These are phyloP conservation scores for Alopecurus myosuroides DNA, from an alignment of 176 grass and related monocot species.

Conservation along the genomic window DNA sequence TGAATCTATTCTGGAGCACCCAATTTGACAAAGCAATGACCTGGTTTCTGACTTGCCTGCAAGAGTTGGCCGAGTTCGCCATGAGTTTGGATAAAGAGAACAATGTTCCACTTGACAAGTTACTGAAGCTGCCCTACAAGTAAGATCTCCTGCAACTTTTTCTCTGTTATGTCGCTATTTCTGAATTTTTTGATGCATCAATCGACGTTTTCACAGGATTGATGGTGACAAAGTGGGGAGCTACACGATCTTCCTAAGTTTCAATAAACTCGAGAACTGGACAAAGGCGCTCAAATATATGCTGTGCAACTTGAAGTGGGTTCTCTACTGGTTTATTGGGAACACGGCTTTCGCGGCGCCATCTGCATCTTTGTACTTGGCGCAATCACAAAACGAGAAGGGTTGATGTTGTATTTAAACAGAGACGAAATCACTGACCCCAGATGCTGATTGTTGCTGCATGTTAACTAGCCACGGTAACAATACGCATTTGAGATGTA, in stretches of 20 bases:
- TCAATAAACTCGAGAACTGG: slow-evolving; percentile 89
- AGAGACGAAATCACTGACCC: background rate
- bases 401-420: slow-evolving; percentile 13
- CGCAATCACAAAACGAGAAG: slow-evolving; percentile 29
- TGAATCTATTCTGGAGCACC: slow-evolving; percentile 99
- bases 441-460: background rate
- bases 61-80: slow-evolving; percentile 88
- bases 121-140: slow-evolving; percentile 91
- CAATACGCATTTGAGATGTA: background rate
- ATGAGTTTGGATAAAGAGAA: slow-evolving; percentile 75
- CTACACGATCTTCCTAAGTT: slow-evolving; percentile 90
- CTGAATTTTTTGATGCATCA: too few species aligned
- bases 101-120: slow-evolving; percentile 84
- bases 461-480: background rate
- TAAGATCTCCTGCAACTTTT: slow-evolving; percentile 29
- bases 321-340: slow-evolving; percentile 88
- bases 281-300: slow-evolving; percentile 94
- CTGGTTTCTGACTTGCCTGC: slow-evolving; percentile 88
- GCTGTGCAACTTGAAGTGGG: slow-evolving; percentile 93
- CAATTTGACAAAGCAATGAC: slow-evolving; percentile 98
- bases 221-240: slow-evolving; percentile 93
- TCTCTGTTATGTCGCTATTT: too few species aligned
- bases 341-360: slow-evolving; percentile 71
- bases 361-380: slow-evolving; percentile 16
- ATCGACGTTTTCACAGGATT: too few species aligned